Evolutionary conservation across 1,139 yeast species (phyloP), one percentile per base, ranked within the genome.

Genomic region (Yamadazyma dushanensis): DNA sequence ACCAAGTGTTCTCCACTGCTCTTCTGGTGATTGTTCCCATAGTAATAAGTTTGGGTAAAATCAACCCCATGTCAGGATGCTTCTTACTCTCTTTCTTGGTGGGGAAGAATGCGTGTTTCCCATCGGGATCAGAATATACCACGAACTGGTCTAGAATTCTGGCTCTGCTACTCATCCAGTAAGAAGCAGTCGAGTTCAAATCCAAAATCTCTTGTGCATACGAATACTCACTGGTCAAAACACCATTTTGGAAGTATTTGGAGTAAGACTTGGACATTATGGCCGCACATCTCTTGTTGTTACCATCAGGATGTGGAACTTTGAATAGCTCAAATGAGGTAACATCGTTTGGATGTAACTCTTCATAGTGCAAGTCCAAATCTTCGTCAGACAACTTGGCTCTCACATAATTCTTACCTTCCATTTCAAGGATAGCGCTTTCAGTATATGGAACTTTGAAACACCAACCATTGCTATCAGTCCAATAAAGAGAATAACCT

Each of bases 1-100:
- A 65, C 99, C 99, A 92, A 0, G 97, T 88, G 46, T 87, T 89
- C 59, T 94, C 99, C 2, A 95, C 96, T 1, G 98, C 97, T 44
- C 99, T 72, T 49, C 98, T 70, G 0, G 99, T 94, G 8, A 94
- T 81, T 0, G 99, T 94, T 1, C 99, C 99, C 97, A 92, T 94
- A 1, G 96, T 77, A 11, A 88, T 73, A 32, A 90, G 69, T 35
- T 79, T 78, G 1, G 99, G 99, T 13, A 94, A 54, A 19, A 94
- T 92, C 36, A 90, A 70, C 0, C 95, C 96, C 49, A 79, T 54
- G 2, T 71, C 52, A 13, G 50, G 39, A 36, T 61, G 48, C 9
- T 45, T 41, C 30, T 46, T 46, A 5, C 42, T 32, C 25, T 61
- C 61, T n/a, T 54, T 49, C 23, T 54, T 50, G 1, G 58, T 52